phyloP scores from a whole-genome alignment of 805 yeast species.

The Tetrapisispora phaffii region DNA sequence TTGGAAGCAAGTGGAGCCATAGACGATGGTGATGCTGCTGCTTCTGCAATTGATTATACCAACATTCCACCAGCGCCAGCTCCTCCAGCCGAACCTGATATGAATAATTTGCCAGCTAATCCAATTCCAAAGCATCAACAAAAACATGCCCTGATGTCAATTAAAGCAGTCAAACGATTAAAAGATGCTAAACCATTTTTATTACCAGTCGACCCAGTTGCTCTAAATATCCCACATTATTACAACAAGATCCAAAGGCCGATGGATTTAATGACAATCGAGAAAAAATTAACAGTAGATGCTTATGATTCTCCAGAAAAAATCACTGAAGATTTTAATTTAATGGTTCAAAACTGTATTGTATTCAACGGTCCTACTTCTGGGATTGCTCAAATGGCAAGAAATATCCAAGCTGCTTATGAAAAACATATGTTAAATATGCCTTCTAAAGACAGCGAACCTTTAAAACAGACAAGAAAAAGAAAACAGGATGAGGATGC shows the following conservation, averaged over 20 bases:
- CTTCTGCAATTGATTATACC: neutral
- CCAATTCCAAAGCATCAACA: slow-evolving; percentile 80
- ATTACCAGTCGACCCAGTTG: slow-evolving; percentile 81
- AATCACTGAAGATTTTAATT: slow-evolving; percentile 66
- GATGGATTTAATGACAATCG: slow-evolving; percentile 90
- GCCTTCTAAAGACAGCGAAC: slow-evolving; percentile 53
- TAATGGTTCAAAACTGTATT: slow-evolving; percentile 75
- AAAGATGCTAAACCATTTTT: slow-evolving; percentile 89
- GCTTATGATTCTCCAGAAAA: slow-evolving; percentile 66
- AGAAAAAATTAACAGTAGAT: slow-evolving; percentile 57
- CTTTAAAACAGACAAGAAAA: slow-evolving; percentile 24
- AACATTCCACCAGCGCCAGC: slow-evolving; percentile 51
- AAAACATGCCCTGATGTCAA: slow-evolving; percentile 64
- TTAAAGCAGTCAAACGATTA: slow-evolving; percentile 79
- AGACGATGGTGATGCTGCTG: neutral
- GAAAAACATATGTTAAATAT: slow-evolving; percentile 86
- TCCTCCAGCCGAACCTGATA: slow-evolving; percentile 65
- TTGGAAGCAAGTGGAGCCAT: neutral
- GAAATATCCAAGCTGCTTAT: slow-evolving; percentile 81
- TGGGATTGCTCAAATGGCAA: slow-evolving; percentile 83
- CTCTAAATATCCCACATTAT: slow-evolving; percentile 83
- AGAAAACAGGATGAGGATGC: slow-evolving; percentile 23
- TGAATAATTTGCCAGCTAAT: slow-evolving; percentile 51
- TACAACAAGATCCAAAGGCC: slow-evolving; percentile 76
- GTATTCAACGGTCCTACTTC: slow-evolving; percentile 79